Base-by-base conservation (phyloP, 768 basidiomycete species). In the Symmetrospora coprosmae region DNA sequence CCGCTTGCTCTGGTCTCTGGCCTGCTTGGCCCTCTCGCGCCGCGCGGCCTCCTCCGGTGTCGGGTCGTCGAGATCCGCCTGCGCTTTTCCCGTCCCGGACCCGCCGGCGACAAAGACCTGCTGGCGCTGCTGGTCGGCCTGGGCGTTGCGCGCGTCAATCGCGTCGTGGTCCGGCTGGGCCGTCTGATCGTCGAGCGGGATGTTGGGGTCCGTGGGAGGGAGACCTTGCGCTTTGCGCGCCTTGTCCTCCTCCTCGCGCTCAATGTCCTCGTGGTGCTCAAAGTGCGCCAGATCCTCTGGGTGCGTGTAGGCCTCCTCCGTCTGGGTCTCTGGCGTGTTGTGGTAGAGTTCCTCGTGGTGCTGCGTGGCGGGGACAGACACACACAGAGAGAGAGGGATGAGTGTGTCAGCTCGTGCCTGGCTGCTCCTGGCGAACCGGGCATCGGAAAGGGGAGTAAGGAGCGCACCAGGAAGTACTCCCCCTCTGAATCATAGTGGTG, bases 291-390 rank as follows among this genome's bases (percentile, higher is more conserved):
- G 73, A 67, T 73, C 72, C 73, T 97, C 94, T 0, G 89, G 85
- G 71, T 99, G 94, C 62, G 70, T 84, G 74, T 97, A 99, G 0
- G 90, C 79, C 66, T 88, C 87, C 70, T 96, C 91, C 0, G 89
- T 90, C 72, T 97, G 94, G 0, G 92, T 97, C 71, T 97, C 94
- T 0, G 90, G 91, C 34, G 92, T 96, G 28, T 82, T 84, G 74
- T 99, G 94, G 77, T 78, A 94, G 73, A 87, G 74, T 74, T 97
- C 91, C 81, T 99, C 94, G 73, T 99, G 94, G 69, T 97, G 91
- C 47, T 63, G 58, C 65, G 41, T 16, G 13, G 4, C 21, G 4
- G 2, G 35, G 7, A 8, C 17, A 27, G 19, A 49, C 7, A 11
- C n/a, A 31, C 27, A 27, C 6, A 27, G 27, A 7, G 47, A 28